A percentile compares a stretch with the other conserved stretches of the same genome.
Conservation (phyloP, 1,139 yeast species). For the Suhomyces yuchorum region DNA sequence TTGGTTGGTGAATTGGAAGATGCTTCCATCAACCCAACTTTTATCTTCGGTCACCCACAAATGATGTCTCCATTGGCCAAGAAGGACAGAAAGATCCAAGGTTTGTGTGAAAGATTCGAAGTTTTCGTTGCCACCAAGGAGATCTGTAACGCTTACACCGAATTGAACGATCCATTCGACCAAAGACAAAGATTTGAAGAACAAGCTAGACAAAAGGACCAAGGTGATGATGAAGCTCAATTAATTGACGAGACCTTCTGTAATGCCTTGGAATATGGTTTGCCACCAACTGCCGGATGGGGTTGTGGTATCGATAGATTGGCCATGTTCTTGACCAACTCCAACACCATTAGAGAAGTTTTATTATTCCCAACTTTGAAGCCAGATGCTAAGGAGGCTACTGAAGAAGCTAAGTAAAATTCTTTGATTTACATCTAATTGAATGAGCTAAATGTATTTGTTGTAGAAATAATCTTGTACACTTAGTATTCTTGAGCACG, state of each 20-base stretch:
- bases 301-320: conserved; percentile 99
- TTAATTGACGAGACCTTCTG: conserved; percentile 94
- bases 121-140: conserved; percentile 98
- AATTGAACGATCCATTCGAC: conserved; percentile 97
- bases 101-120: conserved; percentile 97
- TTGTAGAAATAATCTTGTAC: not conserved
- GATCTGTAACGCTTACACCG: conserved; percentile 97
- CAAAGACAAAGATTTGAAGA: conserved; percentile 97
- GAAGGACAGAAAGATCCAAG: conserved; percentile 88
- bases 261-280: conserved; percentile 96
- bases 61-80: conserved; percentile 99
- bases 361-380: conserved; percentile 97
- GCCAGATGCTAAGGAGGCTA: conserved; percentile 56
- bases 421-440: not conserved
- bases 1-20: conserved; percentile 95
- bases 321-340: conserved; percentile 96
- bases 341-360: conserved; percentile 97
- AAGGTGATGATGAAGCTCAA: conserved; percentile 99
- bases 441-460: not conserved
- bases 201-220: conserved; percentile 97
- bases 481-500: not conserved
- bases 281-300: conserved; percentile 99
- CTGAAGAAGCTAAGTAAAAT: conserved; percentile 1
- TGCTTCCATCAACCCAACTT: conserved; percentile 92
- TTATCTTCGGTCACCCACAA: conserved; percentile 98